Base-by-base conservation (phyloP, 306 rosid genomes). In the Hippophae tibetana region DNA sequence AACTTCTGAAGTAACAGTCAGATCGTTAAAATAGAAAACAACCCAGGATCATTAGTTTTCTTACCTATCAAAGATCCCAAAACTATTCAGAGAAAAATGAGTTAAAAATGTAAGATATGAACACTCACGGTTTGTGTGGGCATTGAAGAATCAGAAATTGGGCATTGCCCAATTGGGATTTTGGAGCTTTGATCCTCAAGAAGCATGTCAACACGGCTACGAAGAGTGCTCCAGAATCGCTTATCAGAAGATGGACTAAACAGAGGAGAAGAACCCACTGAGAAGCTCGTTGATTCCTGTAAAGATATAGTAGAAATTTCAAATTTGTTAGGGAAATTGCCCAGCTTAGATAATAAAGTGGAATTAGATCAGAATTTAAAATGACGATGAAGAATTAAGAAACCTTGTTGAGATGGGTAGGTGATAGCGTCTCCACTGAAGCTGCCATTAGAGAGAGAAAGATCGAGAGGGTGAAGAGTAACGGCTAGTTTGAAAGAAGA, bases 401-500 rank as follows among this genome's bases (percentile, higher is more conserved):
- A 46, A 86, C 94, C 89, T 86, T 82, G 57, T 59, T 69, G 69
- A 72, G 77, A 7, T 6, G 75, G 47, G 65, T 42, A 23, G 81
- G 69, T 8, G 89, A 72, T 18, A 86, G 74, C 27, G 86, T 51
- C 4, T 79, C 74, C 56, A 75, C 56, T 2, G 86, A 79, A 64
- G 86, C 65, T 10, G 86, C 79, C 85, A 82, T 87, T 25, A 13
- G 25, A 45, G 44, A 56, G 43, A 56, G 43, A 52, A 13, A 43
- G 48, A 26, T 77, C 41, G 62, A 27, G 26, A 57, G 48, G 14
- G 52, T 41, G 9, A 47, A 13, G 31, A 11, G 56, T 69, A 90
- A 92, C 98, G 95, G 98, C 90, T 87, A 92, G 87, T 83, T 69
- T 81, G 38, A 63, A 60, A 69, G 77, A 64, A n/a, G 72, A 23